Evolutionary conservation across 169 alveolate species (phyloP).

Genomic region (Plasmodium falciparum): DNA sequence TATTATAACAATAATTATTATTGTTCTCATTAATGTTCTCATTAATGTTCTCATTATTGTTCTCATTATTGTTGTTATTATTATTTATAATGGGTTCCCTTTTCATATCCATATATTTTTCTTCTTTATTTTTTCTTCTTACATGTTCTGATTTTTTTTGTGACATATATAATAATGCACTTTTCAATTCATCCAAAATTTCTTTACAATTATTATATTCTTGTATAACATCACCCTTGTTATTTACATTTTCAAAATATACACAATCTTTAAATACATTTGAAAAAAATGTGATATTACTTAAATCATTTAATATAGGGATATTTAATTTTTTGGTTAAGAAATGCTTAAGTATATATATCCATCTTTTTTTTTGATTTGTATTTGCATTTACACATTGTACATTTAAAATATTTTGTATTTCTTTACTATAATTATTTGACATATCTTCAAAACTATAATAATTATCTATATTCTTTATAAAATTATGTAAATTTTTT

Average conservation of each 20-base stretch:
- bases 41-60: no score
- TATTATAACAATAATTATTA: no score
- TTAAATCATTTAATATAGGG: conserved; percentile 21
- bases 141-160: not conserved
- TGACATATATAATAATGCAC: conserved; percentile 14
- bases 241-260: conserved; percentile 2
- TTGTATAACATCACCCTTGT: not conserved
- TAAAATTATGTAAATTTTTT: conserved; percentile 23
- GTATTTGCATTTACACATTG: conserved; percentile 47
- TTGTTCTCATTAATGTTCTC: no score
- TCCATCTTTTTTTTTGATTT: conserved; percentile 76
- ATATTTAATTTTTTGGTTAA: conserved; percentile 45
- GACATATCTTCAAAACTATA: conserved; percentile 75
- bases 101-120: no score
- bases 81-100: no score
- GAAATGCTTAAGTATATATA: conserved; percentile 67
- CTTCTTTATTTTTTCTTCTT: not conserved
- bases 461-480: conserved; percentile 16
- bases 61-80: no score
- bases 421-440: conserved; percentile 33
- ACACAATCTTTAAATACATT: conserved; percentile 28
- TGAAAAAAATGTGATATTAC: conserved; percentile 37
- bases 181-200: conserved; percentile 23
- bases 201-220: conserved; percentile 35
- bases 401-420: conserved; percentile 47